Evolutionary conservation across 23 red algal genomes (phyloP), one percentile per base, ranked within the genome.

Genomic region (Gracilaria domingensis): DNA sequence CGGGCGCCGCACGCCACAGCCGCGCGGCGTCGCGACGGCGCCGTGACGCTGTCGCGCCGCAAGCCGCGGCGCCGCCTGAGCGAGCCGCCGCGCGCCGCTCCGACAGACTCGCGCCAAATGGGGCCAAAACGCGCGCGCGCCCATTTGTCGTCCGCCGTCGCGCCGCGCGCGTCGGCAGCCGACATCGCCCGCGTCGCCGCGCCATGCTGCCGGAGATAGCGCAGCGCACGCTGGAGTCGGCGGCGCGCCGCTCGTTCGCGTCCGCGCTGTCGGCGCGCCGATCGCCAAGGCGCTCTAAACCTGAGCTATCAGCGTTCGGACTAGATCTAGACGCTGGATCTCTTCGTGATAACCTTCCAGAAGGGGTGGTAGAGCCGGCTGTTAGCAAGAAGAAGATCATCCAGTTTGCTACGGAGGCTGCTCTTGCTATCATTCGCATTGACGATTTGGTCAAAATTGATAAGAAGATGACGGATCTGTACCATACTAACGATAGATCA

Each of bases 391-490:
- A 96, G 56, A 98, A 98, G 70, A 85, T 90, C 55, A 95, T 98
- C 65, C 97, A 98, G 89, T 94, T 98, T 57, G 97, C 97, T 9
- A 95, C 97, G 0, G 97, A 98, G 50, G 97, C 97, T 28, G 97
- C 97, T 0, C 62, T 98, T 23, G 96, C 97, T 12, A 96, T 98
- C 70, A 87, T 98, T 45, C 97, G 97, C 32, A 98, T 98, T 50
- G 97, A 98, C 75, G 97, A 98, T 62, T 81, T 87, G 28, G 91
- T 98, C 57, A 95, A 84, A 39, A 90, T 98, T 56, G 42, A 77
- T 29, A 74, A 79, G 56, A 91, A 37, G 69, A 84, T 51, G 81
- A 93, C 37, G 80, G 80, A 37, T 72, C 65, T 75, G 49, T 75
- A 62, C 84, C 84, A 39, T 88, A 88, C 84, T 88, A 88, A 34